Conservation (phyloP, 2,329 filamentous ascomycete genomes). For the Colletotrichum orchidophilum region DNA sequence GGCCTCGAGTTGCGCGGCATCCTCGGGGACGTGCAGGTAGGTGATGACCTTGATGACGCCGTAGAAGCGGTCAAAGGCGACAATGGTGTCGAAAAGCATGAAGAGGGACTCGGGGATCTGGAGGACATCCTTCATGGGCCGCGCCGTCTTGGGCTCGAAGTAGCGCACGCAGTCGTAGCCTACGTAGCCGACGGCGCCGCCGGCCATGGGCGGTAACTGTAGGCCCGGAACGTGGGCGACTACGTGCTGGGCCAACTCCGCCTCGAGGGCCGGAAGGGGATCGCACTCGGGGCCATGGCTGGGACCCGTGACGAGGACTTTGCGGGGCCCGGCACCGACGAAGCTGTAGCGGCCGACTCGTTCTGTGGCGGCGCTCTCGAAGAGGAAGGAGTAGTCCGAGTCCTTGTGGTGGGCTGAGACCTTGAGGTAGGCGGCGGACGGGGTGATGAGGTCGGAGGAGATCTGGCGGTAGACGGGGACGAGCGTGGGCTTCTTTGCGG, state of each 20-base stretch:
- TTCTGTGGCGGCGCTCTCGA: slow-evolving; percentile 94
- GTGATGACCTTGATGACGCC: slow-evolving; percentile 94
- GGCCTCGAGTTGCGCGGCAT: slow-evolving; percentile 64
- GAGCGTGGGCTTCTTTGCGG: slow-evolving; percentile 67
- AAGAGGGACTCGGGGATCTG: slow-evolving; percentile 93
- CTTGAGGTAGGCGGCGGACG: slow-evolving; percentile 95
- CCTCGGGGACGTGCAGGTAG: slow-evolving; percentile 77
- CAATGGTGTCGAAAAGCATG: slow-evolving; percentile 95
- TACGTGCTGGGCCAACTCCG: slow-evolving; percentile 80
- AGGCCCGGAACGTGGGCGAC: slow-evolving; percentile 87
- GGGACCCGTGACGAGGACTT: slow-evolving; percentile 86
- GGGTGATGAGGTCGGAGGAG: slow-evolving; percentile 91
- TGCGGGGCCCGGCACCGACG: slow-evolving; percentile 81
- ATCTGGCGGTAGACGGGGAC: slow-evolving; percentile 86
- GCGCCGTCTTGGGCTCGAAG: slow-evolving; percentile 96
- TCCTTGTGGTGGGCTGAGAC: slow-evolving; percentile 75
- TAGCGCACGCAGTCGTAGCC: slow-evolving; percentile 98
- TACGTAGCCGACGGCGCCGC: slow-evolving; percentile 94
- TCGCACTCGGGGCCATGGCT: slow-evolving; percentile 87
- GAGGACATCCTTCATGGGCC: slow-evolving; percentile 87
- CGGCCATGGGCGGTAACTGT: slow-evolving; percentile 84
- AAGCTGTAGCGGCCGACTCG: slow-evolving; percentile 96
- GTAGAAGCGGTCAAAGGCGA: slow-evolving; percentile 95
- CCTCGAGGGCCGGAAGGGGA: slow-evolving; percentile 83
- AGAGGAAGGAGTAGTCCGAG: slow-evolving; percentile 88